A percentile compares a stretch with the other conserved stretches of the same genome.
Evolutionary conservation across 2,329 filamentous ascomycete species (phyloP).

Genomic region (Phoma sp.): DNA sequence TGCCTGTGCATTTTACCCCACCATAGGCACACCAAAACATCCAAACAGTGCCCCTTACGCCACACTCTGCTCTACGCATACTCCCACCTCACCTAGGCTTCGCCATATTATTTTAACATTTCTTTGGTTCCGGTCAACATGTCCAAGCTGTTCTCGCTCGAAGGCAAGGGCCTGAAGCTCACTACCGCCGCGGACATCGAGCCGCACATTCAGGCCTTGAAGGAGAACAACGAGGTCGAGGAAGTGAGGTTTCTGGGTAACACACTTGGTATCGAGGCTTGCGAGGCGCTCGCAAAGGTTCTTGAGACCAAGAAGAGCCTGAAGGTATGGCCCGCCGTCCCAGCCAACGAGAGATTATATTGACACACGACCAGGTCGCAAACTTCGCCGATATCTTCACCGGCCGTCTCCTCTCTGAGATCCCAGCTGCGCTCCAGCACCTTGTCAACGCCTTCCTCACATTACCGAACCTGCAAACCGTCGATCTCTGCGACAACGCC

Average conservation of each 20-base stretch:
- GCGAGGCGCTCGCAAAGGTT: slow-evolving; percentile 81
- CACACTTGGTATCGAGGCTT: slow-evolving; percentile 88
- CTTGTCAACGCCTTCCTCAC: slow-evolving; percentile 87
- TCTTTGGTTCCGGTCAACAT: slow-evolving; percentile 39
- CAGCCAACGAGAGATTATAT: background rate
- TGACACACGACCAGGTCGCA: slow-evolving; percentile 62
- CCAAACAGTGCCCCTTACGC: slow-evolving; percentile 13
- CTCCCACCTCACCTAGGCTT: background rate
- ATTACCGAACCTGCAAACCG: slow-evolving; percentile 82
- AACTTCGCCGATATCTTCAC: slow-evolving; percentile 99
- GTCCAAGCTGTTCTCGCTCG: slow-evolving; percentile 81
- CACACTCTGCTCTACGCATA: background rate
- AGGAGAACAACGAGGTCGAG: slow-evolving; percentile 74
- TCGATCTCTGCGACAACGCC: slow-evolving; percentile 97
- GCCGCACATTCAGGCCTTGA: slow-evolving; percentile 77
- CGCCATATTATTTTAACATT: background rate
- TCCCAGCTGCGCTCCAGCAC: slow-evolving; percentile 84
- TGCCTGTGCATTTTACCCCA: slow-evolving; percentile 31
- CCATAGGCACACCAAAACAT: slow-evolving; percentile 37
- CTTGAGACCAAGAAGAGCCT: slow-evolving; percentile 84
- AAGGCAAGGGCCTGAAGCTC: slow-evolving; percentile 91
- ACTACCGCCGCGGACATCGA: slow-evolving; percentile 87
- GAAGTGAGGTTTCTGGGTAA: slow-evolving; percentile 89
- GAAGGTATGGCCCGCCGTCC: slow-evolving; percentile 57
- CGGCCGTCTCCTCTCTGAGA: slow-evolving; percentile 88